Evolutionary conservation across 371 early-diverging fungal species (phyloP), one percentile per base, ranked within the genome.

Genomic region (Syncephalis fuscata): DNA sequence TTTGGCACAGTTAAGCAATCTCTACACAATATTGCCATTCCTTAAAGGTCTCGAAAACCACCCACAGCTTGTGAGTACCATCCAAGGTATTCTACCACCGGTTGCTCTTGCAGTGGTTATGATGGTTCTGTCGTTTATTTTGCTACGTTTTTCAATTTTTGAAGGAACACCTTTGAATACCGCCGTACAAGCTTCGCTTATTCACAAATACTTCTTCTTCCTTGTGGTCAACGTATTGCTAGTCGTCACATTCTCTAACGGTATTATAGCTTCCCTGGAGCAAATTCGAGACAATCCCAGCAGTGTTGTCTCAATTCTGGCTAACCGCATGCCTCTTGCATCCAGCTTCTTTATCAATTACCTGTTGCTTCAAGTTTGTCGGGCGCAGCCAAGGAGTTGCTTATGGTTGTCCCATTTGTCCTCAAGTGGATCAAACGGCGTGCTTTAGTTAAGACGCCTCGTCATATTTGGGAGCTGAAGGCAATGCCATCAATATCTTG

Each of bases 331-430:
- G n/a, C 89, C 89, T 10, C 56, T 59, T 36, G 78, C 74, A 14
- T 76, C 80, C 14, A 76, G 76, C 44, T 88, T 85, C 66, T 88
- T 83, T 51, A 74, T 85, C 45, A 81, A 80, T 14, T 91, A 83
- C 59, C 71, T 85, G 3, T 64, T 88, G 64, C 72, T 91, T 41
- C 76, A 73, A 66, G 76, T 1, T 62, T 81, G 16, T 70, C 76
- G 0, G 72, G 76, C 20, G 73, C 85, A 0, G 70, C 79, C 10
- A 64, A 70, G 44, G 76, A 78, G 49, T 58, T 89, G 21, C 54
- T 82, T 22, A 85, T 84, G 57, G 45, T 77, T 2, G 76, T 64
- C 0, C 76, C 78, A 1, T 64, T 84, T 32, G 53, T 80, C 1
- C 49, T 82, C 23, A 72, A 81, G 26, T 75, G 73, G 27, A 27